Evolutionary conservation across 192 early-diverging fungal species (phyloP).

Genomic region (Gigaspora rosea): DNA sequence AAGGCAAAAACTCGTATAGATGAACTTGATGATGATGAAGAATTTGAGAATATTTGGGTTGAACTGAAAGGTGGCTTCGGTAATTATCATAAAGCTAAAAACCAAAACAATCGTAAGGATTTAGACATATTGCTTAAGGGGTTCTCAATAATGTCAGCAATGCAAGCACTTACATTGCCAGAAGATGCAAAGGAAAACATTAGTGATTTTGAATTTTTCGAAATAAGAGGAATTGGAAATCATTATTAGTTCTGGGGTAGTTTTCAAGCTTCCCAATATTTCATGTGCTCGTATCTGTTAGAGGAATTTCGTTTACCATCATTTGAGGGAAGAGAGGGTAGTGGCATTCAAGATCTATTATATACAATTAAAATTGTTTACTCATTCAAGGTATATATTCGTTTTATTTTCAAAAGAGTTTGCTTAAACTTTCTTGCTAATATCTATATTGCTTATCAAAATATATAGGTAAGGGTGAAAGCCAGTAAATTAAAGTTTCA

Average conservation of each 20-base stretch:
- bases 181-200: constrained; percentile 26
- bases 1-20: constrained; percentile 20
- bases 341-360: not conserved
- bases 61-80: constrained; percentile 21
- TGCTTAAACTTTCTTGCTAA: not conserved
- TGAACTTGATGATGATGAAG: constrained; percentile 19
- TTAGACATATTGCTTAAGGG: constrained; percentile 14
- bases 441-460: not conserved
- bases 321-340: constrained; percentile 27
- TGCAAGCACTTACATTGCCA: constrained; percentile 19
- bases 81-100: constrained; percentile 12
- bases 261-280: constrained; percentile 4
- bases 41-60: constrained; percentile 24
- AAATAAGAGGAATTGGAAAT: constrained; percentile 27
- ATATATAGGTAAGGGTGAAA: not conserved
- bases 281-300: constrained; percentile 20
- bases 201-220: constrained; percentile 21
- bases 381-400: constrained; percentile 5
- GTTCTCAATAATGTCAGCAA: constrained; percentile 22
- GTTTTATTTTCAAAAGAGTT: constrained; percentile 20
- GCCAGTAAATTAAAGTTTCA: too few relatives aligned
- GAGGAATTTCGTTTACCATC: constrained; percentile 24
- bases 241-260: constrained; percentile 17
- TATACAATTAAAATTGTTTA: not conserved
- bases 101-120: constrained; percentile 24